Evolutionary conservation across 2,329 filamentous ascomycete genomes (phyloP).

Genomic region (Nigrospora osmanthi): DNA sequence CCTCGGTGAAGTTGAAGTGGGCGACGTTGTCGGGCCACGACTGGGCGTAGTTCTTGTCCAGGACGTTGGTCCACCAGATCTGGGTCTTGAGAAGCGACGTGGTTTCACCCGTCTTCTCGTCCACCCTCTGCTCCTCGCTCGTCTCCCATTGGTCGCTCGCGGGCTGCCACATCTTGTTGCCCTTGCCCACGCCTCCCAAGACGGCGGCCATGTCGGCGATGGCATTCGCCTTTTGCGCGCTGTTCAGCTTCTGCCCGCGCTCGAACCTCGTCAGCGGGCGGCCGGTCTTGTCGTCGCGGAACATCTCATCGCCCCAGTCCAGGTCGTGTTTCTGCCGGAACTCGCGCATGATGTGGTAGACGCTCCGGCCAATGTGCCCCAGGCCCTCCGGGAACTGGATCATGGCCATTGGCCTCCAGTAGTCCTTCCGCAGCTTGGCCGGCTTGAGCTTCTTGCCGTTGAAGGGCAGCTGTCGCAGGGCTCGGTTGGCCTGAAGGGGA

Average conservation of each 20-base stretch:
- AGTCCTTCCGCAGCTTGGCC: constrained; percentile 56
- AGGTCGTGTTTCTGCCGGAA: constrained; percentile 56
- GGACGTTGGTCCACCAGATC: constrained; percentile 43
- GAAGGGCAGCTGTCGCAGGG: constrained; percentile 35
- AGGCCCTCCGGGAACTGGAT: constrained; percentile 48
- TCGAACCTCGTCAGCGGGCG: constrained; percentile 25
- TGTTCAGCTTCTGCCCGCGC: constrained; percentile 43
- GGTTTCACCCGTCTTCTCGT: constrained; percentile 4
- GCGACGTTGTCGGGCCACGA: constrained; percentile 45
- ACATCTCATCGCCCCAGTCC: constrained; percentile 45
- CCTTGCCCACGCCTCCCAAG: constrained; percentile 41
- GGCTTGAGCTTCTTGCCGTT: constrained; percentile 62
- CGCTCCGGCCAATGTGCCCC: constrained; percentile 46
- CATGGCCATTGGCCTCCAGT: constrained; percentile 54
- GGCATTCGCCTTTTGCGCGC: constrained; percentile 50
- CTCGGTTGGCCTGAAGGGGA: constrained; percentile 11
- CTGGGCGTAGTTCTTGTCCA: constrained; percentile 37
- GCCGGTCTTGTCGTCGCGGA: constrained; percentile 27
- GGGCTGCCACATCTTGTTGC: constrained; percentile 35
- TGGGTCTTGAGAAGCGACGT: constrained; percentile 29
- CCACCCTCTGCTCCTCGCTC: constrained; percentile 11
- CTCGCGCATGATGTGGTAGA: constrained; percentile 58
- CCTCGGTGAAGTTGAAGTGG: constrained; percentile 22
- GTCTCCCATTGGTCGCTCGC: constrained; percentile 5
- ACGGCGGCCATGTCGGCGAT: constrained; percentile 58